Percentiles rank a stretch among this genome's conserved stretches.
Evolutionary conservation across 139 green algal species (phyloP).

Genomic region (Coelastrella sp.): DNA sequence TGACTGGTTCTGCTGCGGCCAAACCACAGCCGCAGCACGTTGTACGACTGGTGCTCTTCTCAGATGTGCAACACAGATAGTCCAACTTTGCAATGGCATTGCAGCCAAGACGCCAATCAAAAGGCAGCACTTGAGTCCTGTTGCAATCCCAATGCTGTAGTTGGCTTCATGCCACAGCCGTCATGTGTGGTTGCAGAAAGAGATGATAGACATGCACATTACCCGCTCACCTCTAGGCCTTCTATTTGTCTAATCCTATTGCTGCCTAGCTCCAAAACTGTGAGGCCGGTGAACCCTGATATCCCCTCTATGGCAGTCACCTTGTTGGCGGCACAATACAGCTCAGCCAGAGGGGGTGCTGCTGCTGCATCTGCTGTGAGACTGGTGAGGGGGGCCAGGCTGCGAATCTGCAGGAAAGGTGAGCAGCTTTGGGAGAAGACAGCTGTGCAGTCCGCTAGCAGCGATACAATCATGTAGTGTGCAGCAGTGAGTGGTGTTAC

Average conservation of each 20-base stretch:
- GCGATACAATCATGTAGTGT: too few species aligned
- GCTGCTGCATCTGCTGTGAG: constrained; percentile 45
- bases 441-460: too few species aligned
- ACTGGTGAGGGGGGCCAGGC: constrained; percentile 64
- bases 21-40: too few species aligned
- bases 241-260: constrained; percentile 82
- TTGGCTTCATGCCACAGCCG: background rate
- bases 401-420: constrained; percentile 68
- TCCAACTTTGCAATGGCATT: too few species aligned
- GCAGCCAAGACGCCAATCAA: too few species aligned
- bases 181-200: background rate
- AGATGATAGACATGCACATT: background rate
- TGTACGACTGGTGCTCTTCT: too few species aligned
- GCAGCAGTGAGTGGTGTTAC: too few species aligned
- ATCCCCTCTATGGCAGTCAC: constrained; percentile 73
- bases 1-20: too few species aligned
- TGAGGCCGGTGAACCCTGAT: constrained; percentile 66
- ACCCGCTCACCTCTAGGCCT: constrained; percentile 26
- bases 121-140: too few species aligned
- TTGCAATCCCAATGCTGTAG: background rate
- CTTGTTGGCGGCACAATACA: constrained; percentile 93
- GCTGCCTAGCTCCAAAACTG: constrained; percentile 90
- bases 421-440: background rate
- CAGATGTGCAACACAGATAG: too few species aligned
- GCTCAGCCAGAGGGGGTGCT: constrained; percentile 66